These are phyloP conservation scores for Ramicandelaber brevisporus DNA, from an alignment of 192 early-diverging fungal genomes.

Conservation along the genomic window DNA sequence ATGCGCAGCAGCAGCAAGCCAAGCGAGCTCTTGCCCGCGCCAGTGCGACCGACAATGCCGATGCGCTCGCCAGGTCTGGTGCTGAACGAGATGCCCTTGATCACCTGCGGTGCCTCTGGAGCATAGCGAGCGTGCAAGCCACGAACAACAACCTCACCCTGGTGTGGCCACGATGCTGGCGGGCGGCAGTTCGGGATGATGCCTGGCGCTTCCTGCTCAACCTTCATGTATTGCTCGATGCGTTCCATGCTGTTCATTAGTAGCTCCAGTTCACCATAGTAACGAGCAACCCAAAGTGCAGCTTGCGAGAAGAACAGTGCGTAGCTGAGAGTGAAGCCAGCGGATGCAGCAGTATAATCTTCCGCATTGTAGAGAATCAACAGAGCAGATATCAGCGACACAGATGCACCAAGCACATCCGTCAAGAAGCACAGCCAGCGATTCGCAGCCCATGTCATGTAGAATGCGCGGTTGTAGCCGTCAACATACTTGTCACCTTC, in stretches of 20 bases:
- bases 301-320: constrained; percentile 47
- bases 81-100: constrained; percentile 42
- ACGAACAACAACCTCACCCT: constrained; percentile 37
- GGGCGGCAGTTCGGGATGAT: constrained; percentile 18
- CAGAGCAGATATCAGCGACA: constrained; percentile 34
- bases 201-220: constrained; percentile 49
- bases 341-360: constrained; percentile 41
- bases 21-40: constrained; percentile 49
- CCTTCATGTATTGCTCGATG: constrained; percentile 38
- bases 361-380: constrained; percentile 22
- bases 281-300: constrained; percentile 40
- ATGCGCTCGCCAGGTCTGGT: constrained; percentile 47
- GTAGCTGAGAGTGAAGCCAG: constrained; percentile 59
- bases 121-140: constrained; percentile 42
- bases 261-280: constrained; percentile 49
- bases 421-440: constrained; percentile 69
- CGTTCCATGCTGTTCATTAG: constrained; percentile 56
- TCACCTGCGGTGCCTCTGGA: constrained; percentile 36
- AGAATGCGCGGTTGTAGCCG: constrained; percentile 51
- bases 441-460: constrained; percentile 68
- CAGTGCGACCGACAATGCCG: constrained; percentile 72
- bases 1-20: constrained; percentile 44
- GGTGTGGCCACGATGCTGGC: constrained; percentile 27
- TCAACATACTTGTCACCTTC: constrained; percentile 27
- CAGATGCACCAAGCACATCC: constrained; percentile 42